These are phyloP conservation scores for Podila verticillata DNA, from an alignment of 192 early-diverging fungal genomes.

Conservation along the genomic window DNA sequence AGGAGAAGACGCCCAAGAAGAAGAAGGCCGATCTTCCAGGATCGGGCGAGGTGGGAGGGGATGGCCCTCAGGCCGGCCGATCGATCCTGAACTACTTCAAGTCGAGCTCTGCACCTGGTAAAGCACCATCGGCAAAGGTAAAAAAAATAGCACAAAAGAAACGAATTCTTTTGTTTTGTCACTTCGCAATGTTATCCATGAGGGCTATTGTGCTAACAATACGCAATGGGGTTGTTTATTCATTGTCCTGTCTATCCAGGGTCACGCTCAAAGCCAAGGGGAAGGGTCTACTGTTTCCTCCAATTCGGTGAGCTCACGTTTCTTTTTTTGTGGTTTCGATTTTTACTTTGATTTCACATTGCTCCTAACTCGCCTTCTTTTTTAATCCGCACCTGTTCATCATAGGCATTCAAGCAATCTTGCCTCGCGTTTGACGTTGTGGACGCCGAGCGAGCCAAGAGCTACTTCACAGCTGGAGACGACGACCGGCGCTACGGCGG, in stretches of 20 bases:
- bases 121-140: too few relatives aligned
- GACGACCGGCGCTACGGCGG: slow-evolving; percentile 21
- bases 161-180: too few relatives aligned
- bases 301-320: not conserved
- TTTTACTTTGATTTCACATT: not conserved
- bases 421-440: slow-evolving; percentile 38
- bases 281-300: not conserved
- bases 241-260: too few relatives aligned
- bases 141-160: too few relatives aligned
- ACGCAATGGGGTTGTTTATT: too few relatives aligned
- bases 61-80: slow-evolving; percentile 5
- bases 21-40: slow-evolving; percentile 4
- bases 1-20: slow-evolving; percentile 13
- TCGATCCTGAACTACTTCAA: slow-evolving; percentile 50
- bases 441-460: slow-evolving; percentile 27
- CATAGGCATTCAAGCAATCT: slow-evolving; percentile 38
- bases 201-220: too few relatives aligned
- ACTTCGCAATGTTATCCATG: too few relatives aligned
- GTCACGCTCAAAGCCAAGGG: too few relatives aligned
- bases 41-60: too few relatives aligned
- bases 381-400: not conserved
- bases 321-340: too few relatives aligned
- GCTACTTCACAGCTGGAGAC: slow-evolving; percentile 17
- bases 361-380: not conserved
- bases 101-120: not conserved